Evolutionary conservation across 129 eudicot species (phyloP).

Genomic region (Lonicera japonica): DNA sequence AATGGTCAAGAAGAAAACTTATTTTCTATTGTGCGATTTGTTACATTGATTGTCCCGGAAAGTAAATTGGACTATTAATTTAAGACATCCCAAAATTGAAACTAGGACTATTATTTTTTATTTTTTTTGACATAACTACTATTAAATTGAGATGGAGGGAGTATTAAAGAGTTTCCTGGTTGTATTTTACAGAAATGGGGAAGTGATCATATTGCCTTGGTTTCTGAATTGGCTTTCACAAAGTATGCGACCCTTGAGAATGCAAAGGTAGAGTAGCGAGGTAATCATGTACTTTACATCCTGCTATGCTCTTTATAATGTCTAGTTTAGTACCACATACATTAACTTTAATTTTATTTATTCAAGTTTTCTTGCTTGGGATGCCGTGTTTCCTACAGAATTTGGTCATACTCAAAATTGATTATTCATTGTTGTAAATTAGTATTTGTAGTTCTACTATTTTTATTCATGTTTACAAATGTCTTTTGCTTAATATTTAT

Average conservation of each 20-base stretch:
- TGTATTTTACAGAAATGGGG: slow-evolving; percentile 85
- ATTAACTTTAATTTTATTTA: not conserved
- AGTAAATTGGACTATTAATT: no score
- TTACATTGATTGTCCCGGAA: no score
- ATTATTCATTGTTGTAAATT: no score
- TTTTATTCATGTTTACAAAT: no score
- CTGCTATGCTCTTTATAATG: not conserved
- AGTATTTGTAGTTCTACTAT: not conserved
- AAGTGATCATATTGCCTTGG: slow-evolving; percentile 92
- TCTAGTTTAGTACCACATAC: not conserved
- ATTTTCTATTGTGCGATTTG: no score
- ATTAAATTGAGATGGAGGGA: no score
- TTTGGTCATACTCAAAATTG: not conserved
- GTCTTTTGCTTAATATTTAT: no score
- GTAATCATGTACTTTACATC: not conserved
- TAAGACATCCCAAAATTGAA: no score
- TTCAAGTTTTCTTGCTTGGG: not conserved
- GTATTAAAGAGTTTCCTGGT: no score
- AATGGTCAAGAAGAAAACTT: no score
- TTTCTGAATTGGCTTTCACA: slow-evolving; percentile 72
- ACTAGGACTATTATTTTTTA: no score
- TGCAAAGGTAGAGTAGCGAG: slow-evolving; percentile 17
- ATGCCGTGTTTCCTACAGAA: not conserved
- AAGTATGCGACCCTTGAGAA: slow-evolving; percentile 20
- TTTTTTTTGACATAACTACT: no score